phyloP scores from a whole-genome alignment of 306 rosid genomes.

The Vigna trinervia region DNA sequence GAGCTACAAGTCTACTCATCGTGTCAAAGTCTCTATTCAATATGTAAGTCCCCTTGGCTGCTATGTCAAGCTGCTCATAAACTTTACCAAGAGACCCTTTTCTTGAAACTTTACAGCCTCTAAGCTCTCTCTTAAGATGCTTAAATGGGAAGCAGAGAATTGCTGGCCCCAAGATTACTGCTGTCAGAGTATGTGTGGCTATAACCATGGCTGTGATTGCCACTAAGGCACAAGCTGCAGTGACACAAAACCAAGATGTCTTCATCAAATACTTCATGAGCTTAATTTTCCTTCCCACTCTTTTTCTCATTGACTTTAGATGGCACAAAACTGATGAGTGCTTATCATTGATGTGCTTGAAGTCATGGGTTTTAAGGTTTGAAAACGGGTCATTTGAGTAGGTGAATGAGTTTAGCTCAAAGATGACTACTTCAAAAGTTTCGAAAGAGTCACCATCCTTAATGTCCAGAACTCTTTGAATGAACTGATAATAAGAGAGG shows the following conservation, averaged over 20 bases:
- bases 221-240: conserved; percentile 52
- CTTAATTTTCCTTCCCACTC: conserved; percentile 53
- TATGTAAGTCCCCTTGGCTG: conserved; percentile 68
- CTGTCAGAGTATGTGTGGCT: conserved; percentile 48
- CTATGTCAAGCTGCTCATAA: conserved; percentile 58
- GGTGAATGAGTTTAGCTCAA: conserved; percentile 47
- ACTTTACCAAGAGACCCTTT: conserved; percentile 45
- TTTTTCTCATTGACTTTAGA: conserved; percentile 55
- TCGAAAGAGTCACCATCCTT: conserved; percentile 31
- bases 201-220: conserved; percentile 40
- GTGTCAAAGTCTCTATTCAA: conserved; percentile 64
- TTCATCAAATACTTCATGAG: conserved; percentile 45
- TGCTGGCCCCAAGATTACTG: conserved; percentile 51
- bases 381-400: conserved; percentile 51
- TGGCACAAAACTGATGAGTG: conserved; percentile 45
- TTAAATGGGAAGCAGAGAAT: conserved; percentile 43
- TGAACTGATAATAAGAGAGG: conserved; percentile 44
- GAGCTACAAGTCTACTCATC: conserved; percentile 56
- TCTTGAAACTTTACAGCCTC: neutral
- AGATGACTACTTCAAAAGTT: conserved; percentile 29
- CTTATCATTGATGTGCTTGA: conserved; percentile 49
- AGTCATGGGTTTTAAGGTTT: conserved; percentile 44
- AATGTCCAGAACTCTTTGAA: conserved; percentile 50
- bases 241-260: conserved; percentile 42
- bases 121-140: conserved; percentile 41